These are phyloP conservation scores for Parastagonospora avenae DNA, from an alignment of 2,329 filamentous ascomycete genomes.

Conservation along the genomic window DNA sequence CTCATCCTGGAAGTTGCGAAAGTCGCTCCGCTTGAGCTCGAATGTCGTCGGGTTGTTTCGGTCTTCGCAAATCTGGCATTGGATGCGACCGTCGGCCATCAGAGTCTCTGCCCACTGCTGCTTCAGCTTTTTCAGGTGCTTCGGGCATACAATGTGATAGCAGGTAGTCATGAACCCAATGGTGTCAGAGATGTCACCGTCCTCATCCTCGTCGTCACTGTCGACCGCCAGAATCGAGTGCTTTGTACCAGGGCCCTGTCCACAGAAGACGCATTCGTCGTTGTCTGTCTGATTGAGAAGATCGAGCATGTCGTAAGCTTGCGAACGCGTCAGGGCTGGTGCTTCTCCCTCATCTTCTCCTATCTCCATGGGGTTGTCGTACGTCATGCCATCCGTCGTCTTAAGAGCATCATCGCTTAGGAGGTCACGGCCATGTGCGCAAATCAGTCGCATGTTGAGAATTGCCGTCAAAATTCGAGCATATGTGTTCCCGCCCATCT, in stretches of 20 bases:
- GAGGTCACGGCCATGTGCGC: constrained; percentile 91
- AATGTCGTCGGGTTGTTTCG: constrained; percentile 69
- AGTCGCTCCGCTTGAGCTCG: constrained; percentile 66
- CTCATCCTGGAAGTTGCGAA: constrained; percentile 58
- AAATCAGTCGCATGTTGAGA: constrained; percentile 84
- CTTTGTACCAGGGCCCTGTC: constrained; percentile 61
- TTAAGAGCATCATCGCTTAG: constrained; percentile 83
- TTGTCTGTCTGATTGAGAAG: constrained; percentile 82
- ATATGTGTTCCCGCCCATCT: constrained; percentile 83
- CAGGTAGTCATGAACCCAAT: constrained; percentile 84
- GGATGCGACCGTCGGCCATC: constrained; percentile 54
- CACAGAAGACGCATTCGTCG: constrained; percentile 69
- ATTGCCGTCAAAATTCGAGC: constrained; percentile 93
- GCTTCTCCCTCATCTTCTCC: constrained; percentile 74
- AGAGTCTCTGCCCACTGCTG: constrained; percentile 55
- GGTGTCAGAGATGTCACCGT: constrained; percentile 60
- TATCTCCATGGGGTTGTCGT: constrained; percentile 84
- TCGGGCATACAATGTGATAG: constrained; percentile 80
- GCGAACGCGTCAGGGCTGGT: constrained; percentile 66
- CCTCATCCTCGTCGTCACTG: constrained; percentile 50
- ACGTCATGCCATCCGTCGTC: constrained; percentile 78
- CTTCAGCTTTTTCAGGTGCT: constrained; percentile 69
- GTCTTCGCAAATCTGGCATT: constrained; percentile 72
- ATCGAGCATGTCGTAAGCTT: constrained; percentile 84
- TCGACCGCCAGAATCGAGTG: constrained; percentile 45